Conservation (phyloP, 352 stramenopile species). For the Pythium apleroticum region DNA sequence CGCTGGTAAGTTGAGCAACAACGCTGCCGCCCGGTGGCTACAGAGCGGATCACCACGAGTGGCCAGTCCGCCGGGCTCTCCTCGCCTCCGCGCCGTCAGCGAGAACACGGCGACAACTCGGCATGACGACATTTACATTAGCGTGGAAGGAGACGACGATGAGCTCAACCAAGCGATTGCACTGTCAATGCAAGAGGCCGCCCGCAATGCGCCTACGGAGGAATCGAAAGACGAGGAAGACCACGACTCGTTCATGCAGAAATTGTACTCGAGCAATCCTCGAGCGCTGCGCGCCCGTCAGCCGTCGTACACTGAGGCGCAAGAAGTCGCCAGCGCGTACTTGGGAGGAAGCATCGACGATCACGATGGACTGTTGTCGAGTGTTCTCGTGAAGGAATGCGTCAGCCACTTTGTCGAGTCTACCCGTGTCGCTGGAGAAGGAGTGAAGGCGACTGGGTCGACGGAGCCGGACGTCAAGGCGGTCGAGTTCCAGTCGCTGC, state of each 20-base stretch:
- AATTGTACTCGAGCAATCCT: slow-evolving; percentile 9
- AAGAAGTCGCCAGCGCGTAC: slow-evolving; percentile 58
- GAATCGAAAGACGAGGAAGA: slow-evolving; percentile 36
- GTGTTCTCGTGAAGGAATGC: slow-evolving; percentile 81
- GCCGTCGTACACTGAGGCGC: slow-evolving; percentile 59
- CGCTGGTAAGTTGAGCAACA: slow-evolving; percentile 27
- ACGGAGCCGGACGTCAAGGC: slow-evolving; percentile 1
- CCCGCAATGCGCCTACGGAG: slow-evolving; percentile 27
- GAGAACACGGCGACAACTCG: not conserved
- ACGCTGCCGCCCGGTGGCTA: slow-evolving; percentile 22
- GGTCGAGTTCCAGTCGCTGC: slow-evolving; percentile 76
- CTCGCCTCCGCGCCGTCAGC: not conserved
- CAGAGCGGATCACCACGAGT: not conserved
- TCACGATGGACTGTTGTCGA: slow-evolving; percentile 63
- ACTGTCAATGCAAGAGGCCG: slow-evolving; percentile 40
- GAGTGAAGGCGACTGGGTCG: slow-evolving; percentile 17
- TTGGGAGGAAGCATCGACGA: slow-evolving; percentile 50
- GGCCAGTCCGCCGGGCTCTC: not conserved
- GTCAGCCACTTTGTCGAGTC: slow-evolving; percentile 85
- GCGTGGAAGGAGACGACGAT: slow-evolving; percentile 27
- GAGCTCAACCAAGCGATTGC: slow-evolving; percentile 41
- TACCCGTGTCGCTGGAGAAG: slow-evolving; percentile 67
- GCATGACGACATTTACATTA: not conserved
- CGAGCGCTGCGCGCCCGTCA: slow-evolving; percentile 34
- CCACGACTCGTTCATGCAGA: slow-evolving; percentile 3